Evolutionary conservation across 371 early-diverging fungal genomes (phyloP).

Genomic region (Mucor velutinosus): DNA sequence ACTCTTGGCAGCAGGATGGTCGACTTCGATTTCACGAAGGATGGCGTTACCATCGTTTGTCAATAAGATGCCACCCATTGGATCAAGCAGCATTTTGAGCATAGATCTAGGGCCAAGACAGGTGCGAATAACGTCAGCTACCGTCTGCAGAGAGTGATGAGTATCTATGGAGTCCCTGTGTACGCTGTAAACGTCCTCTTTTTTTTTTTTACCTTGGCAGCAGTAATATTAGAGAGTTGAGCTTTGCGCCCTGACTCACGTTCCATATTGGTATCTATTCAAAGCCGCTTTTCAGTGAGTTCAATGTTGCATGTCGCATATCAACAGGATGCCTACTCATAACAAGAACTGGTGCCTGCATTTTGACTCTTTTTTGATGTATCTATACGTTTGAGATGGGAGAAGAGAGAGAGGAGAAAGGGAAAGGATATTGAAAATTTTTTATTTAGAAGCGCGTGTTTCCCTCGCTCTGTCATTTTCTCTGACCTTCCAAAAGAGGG

Average conservation of each 20-base stretch:
- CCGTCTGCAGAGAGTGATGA: conserved; percentile 63
- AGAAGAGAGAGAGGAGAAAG: background rate
- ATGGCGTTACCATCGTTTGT: conserved; percentile 99
- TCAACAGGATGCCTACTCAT: conserved; percentile 54
- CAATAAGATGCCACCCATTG: conserved; percentile 99
- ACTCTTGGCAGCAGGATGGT: conserved; percentile 99
- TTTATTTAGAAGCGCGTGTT: conserved; percentile 15
- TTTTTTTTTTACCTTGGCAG: conserved; percentile 97
- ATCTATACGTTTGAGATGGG: background rate
- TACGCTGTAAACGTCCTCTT: too few relatives aligned
- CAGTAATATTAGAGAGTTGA: conserved; percentile 95
- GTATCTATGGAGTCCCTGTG: background rate
- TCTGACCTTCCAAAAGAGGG: conserved; percentile 6
- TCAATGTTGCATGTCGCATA: background rate
- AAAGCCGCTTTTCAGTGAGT: background rate
- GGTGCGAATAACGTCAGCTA: conserved; percentile 98
- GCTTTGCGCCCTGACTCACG: conserved; percentile 96
- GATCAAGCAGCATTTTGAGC: conserved; percentile 99
- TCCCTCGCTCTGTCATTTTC: conserved; percentile 6
- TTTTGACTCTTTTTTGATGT: conserved; percentile 10
- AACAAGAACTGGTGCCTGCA: conserved; percentile 72
- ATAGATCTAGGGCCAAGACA: conserved; percentile 99
- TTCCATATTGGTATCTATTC: conserved; percentile 94
- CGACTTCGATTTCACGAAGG: conserved; percentile 99
- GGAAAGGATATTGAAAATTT: conserved; percentile 3